These are phyloP conservation scores for Hypoxylon sp. DNA, from an alignment of 2,329 filamentous ascomycete species.

Conservation along the genomic window DNA sequence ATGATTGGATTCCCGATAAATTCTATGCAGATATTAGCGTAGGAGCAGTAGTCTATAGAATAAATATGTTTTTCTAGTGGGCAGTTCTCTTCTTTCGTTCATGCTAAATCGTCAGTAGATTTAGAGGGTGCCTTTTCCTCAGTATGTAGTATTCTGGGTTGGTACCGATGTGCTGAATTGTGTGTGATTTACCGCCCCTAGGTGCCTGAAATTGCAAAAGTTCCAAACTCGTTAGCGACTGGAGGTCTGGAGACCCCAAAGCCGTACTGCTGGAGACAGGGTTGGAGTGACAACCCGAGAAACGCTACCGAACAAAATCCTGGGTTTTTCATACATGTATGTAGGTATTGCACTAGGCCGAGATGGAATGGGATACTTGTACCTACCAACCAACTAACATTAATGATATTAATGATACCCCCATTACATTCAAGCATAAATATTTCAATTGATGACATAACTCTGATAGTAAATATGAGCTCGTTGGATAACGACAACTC, in stretches of 20 bases:
- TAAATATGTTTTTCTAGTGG: slow-evolving; percentile 40
- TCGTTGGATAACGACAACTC: slow-evolving; percentile 21
- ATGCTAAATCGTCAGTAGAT: neutral
- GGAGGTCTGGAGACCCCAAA: slow-evolving; percentile 27
- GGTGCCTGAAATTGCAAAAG: slow-evolving; percentile 37
- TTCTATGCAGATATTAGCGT: slow-evolving; percentile 41
- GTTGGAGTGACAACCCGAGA: slow-evolving; percentile 36
- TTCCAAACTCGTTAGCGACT: slow-evolving; percentile 32
- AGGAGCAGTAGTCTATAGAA: slow-evolving; percentile 21
- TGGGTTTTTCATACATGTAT: neutral
- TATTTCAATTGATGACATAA: slow-evolving; percentile 10
- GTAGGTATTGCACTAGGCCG: slow-evolving; percentile 8
- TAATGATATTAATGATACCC: slow-evolving; percentile 26
- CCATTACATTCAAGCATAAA: slow-evolving; percentile 19
- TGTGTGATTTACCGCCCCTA: slow-evolving; percentile 27
- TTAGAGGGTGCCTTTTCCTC: neutral
- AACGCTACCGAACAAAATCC: slow-evolving; percentile 28
- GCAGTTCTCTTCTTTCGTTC: slow-evolving; percentile 3
- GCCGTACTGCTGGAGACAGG: slow-evolving; percentile 29
- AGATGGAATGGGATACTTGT: slow-evolving; percentile 24
- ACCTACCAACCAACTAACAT: slow-evolving; percentile 13
- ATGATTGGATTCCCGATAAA: slow-evolving; percentile 45
- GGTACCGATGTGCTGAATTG: slow-evolving; percentile 35
- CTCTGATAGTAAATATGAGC: slow-evolving; percentile 21
- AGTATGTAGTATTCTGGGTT: slow-evolving; percentile 1